Percentiles rank a stretch among this genome's conserved stretches.
Evolutionary conservation across 2,329 filamentous ascomycete genomes (phyloP).

Genomic region (Monilinia vaccinii-corymbosi): DNA sequence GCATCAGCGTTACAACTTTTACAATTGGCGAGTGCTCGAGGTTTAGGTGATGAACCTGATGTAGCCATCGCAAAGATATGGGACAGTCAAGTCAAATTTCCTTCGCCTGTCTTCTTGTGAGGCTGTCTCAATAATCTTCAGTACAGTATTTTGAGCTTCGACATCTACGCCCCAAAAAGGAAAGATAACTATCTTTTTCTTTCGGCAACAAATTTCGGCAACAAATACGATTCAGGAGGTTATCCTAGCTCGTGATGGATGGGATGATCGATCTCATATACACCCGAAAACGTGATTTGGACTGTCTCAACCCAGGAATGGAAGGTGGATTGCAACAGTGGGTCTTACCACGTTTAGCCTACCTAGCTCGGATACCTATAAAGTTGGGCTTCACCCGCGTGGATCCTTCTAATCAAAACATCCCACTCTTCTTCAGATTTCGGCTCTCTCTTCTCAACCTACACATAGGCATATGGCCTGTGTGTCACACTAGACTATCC

Average conservation of each 20-base stretch:
- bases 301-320: no score
- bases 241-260: not conserved
- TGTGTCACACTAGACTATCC: no score
- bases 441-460: no score
- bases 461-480: no score
- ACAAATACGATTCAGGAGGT: not conserved
- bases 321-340: no score
- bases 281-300: no score
- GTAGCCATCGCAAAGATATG: slow-evolving; percentile 33
- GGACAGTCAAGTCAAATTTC: slow-evolving; percentile 22
- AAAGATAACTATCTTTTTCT: not conserved
- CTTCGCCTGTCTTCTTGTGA: not conserved
- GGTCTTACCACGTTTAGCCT: no score
- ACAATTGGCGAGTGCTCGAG: slow-evolving; percentile 29
- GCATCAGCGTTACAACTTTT: slow-evolving; percentile 31
- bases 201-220: not conserved
- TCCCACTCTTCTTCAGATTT: no score
- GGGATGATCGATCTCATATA: no score
- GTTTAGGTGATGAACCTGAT: slow-evolving; percentile 31
- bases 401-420: no score
- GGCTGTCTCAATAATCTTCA: not conserved
- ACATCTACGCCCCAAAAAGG: not conserved
- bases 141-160: not conserved
- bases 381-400: no score
- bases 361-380: no score